Evolutionary conservation across 495 filamentous ascomycete species (phyloP), one percentile per base, ranked within the genome.

Genomic region (Daldinia grandis): DNA sequence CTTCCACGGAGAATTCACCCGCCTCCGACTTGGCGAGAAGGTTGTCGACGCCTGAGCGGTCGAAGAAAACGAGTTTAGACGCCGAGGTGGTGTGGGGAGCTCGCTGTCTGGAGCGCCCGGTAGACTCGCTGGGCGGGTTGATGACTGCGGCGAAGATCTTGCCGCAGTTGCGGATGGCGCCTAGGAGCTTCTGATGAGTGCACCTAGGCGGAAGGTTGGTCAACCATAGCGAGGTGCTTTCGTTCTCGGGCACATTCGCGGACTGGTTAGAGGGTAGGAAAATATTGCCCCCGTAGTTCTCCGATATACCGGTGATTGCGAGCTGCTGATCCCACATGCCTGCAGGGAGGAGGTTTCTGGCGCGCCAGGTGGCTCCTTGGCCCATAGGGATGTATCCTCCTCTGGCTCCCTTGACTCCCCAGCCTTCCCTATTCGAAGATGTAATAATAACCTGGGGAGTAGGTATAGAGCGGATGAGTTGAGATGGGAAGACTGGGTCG

Each of bases 11-110:
- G 62, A 76, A 75, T 1, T 47, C 15, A 27, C 75, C 72, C 0
- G 58, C 35, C 30, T 38, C 25, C 0, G 62, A 40, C 28, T 64
- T 33, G 3, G 54, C 38, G 9, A 68, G 27, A 7, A 76, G 68
- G 10, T 38, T 49, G 21, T 71, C 62, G 1, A 77, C 76, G 0
- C 75, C 77, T 0, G 28, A 27, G 7, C 70, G 53, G 7, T 78
- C 75, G 25, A 83, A 82, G 62, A 83, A 83, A 8, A 78, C 75
- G 2, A 83, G 58, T 58, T 80, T 81, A 0, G 78, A 80, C 0
- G 81, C 80, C 1, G 72, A 66, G 4, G 74, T 77, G 0, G 24
- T 21, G 28, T 78, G 66, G 0, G 25, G n/a, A 1, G 19, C 17
- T 1, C 33, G 28, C n/a, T n/a, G 33, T 5, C 19, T 5, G 19